Evolutionary conservation across 2,329 filamentous ascomycete species (phyloP), one percentile per base, ranked within the genome.

Genomic region (Fusarium staphyleae): DNA sequence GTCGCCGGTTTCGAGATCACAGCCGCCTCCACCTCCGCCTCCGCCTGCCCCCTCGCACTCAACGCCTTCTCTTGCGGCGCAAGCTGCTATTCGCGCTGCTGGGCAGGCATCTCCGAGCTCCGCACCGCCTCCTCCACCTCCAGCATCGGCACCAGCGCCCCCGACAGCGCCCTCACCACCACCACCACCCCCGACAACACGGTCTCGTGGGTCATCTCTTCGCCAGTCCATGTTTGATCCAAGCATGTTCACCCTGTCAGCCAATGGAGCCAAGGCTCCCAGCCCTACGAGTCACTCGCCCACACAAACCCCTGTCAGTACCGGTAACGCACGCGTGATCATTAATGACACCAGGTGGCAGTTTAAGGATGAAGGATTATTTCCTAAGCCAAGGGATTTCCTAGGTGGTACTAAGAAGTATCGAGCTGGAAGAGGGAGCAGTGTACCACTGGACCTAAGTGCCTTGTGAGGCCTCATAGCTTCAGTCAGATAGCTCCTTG

Each of bases 351-450:
- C 81, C 47, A 82, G 93, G 63, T 99, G 92, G 87, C 89, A 87
- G 60, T 99, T 97, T 70, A 89, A 93, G 65, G 84, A 88, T 39
- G 93, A 97, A 66, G 83, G 81, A 29, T 81, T 90, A 64, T 81
- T 98, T 39, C 93, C 95, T 0, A 93, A 92, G 66, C 93, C 93
- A 16, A 82, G 93, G 67, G 86, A 89, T 2, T 97, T 96, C 69
- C 75, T 80, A 2, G 89, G 88, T n/a, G 86, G 84, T 3, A 76
- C 82, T 15, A 92, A 89, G 71, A 86, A 85, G 70, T 99, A 98
- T 74, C 82, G 93, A 58, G 95, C 95, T 29, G 95, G 95, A 8
- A 84, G 93, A 70, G 93, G 92, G 26, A 97, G 92, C 76, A 97
- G 90, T 78, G 93, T 98, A 63, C 95, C 95, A 24, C 78, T 98